Evolutionary conservation across 2,329 filamentous ascomycete genomes (phyloP), one percentile per base, ranked within the genome.

Genomic region (Bipolaris gigantea): DNA sequence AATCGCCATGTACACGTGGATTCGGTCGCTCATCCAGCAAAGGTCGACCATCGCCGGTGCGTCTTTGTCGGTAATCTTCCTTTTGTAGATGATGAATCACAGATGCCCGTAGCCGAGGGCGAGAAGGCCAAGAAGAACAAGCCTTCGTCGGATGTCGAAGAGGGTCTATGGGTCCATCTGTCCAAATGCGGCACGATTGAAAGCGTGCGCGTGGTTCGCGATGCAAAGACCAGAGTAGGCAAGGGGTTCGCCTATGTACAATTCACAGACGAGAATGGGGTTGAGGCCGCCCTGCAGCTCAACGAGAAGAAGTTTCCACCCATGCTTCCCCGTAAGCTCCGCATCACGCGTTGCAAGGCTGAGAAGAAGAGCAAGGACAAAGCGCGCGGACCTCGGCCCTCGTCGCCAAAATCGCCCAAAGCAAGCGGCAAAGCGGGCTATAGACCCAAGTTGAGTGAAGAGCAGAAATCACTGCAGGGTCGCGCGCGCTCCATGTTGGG

Each of bases 221-320:
- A 99, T 70, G 81, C 89, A 59, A 88, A 89, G 63, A 99, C 95
- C 7, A 85, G 95, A 45, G 90, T 99, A 27, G 92, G 94, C 67
- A 99, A 99, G 73, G 94, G 94, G 4, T 91, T 99, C 70, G 95
- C 95, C 58, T 99, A 99, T 69, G 93, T 99, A 15, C 94, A 99
- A 71, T 99, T 99, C 34, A 65, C 88, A 80, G 90, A 97, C 66
- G 85, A 82, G 59, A 97, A 95, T 66, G 81, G 88, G 40, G 93
- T 99, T 41, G 94, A 99, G 75, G 84, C 89, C n/a, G 94, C 94
- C 1, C 82, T 99, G 11, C 83, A 95, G 35, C 85, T 93, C 57
- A 84, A 97, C 72, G 92, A 86, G 58, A 96, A 97, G 80, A 94
- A 90, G 66, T 97, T 92, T 69, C 92, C 93, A 15, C 93, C 93